Percentiles rank a stretch among this genome's conserved stretches.
Conservation (phyloP, 2,329 filamentous ascomycete species). For the Claviceps sp. region DNA sequence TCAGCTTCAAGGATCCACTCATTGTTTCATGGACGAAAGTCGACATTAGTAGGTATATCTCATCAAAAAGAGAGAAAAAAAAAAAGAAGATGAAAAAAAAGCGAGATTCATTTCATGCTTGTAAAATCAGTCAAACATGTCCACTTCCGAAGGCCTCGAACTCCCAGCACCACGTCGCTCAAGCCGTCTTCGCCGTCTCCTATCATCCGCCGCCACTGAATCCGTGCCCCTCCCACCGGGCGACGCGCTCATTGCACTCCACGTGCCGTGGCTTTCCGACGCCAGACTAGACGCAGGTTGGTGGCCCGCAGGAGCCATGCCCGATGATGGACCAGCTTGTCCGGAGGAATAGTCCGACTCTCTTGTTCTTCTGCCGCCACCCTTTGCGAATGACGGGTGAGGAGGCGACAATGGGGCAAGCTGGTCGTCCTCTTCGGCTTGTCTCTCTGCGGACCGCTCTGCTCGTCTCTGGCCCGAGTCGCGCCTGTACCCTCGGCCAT, state of each 20-base stretch:
- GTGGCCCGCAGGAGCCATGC: conserved; percentile 23
- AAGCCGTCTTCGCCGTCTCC: conserved; percentile 39
- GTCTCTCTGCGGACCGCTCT: conserved; percentile 33
- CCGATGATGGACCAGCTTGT: conserved; percentile 29
- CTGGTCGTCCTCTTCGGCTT: conserved; percentile 24
- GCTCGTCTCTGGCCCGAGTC: conserved; percentile 34
- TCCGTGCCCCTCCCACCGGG: conserved; percentile 24
- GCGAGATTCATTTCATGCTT: too few relatives aligned
- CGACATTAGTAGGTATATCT: not conserved
- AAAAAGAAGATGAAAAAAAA: not conserved
- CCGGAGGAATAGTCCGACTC: conserved; percentile 51
- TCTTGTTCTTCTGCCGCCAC: conserved; percentile 33
- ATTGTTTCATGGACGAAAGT: too few relatives aligned
- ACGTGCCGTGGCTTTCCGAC: conserved; percentile 39
- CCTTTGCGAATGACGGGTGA: conserved; percentile 41
- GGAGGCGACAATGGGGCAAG: conserved; percentile 39
- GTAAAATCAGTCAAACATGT: conserved; percentile 23
- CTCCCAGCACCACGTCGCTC: conserved; percentile 35
- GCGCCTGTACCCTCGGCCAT: conserved; percentile 36
- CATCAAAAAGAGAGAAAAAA: not conserved
- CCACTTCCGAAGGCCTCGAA: conserved; percentile 18
- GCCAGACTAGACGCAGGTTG: conserved; percentile 34
- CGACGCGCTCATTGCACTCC: conserved; percentile 38
- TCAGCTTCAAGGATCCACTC: not conserved
- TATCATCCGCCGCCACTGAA: conserved; percentile 32